Conservation (phyloP, 2,329 filamentous ascomycete genomes). For the Trichoderma aggressivum region DNA sequence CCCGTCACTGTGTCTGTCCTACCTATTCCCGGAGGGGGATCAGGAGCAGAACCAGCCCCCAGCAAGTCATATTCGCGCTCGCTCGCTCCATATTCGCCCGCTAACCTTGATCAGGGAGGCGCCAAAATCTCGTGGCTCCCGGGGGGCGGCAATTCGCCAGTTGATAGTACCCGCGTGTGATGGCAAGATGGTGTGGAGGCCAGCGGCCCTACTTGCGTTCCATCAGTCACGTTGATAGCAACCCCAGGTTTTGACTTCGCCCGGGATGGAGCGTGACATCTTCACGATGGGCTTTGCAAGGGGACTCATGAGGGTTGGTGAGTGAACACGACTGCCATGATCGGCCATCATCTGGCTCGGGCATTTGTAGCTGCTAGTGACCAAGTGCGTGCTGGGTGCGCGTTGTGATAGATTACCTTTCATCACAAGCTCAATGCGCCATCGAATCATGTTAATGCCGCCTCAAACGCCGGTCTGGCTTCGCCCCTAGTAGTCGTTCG, state of each 20-base stretch:
- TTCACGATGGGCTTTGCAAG: not conserved
- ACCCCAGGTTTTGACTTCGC: not conserved
- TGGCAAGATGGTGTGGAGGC: constrained; percentile 2
- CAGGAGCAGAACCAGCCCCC: not conserved
- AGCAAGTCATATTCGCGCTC: not conserved
- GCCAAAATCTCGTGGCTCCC: not conserved
- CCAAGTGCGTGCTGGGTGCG: not conserved
- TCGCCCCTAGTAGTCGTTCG: not conserved
- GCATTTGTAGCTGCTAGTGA: not conserved
- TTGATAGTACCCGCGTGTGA: not conserved
- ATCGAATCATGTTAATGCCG: constrained; percentile 14
- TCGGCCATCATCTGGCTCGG: constrained; percentile 10
- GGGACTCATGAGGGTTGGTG: not conserved
- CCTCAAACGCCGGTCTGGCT: constrained; percentile 12
- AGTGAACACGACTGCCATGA: not conserved
- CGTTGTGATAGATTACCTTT: constrained; percentile 1
- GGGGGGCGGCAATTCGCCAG: constrained; percentile 2
- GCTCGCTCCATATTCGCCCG: not conserved
- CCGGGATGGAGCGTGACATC: constrained; percentile 1
- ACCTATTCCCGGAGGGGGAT: not conserved
- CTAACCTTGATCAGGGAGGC: constrained; percentile 16
- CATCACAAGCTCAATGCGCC: constrained; percentile 15
- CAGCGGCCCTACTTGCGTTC: not conserved
- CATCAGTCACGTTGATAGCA: constrained; percentile 1
- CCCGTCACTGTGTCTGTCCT: too few relatives aligned